Percentiles rank a stretch among this genome's conserved stretches.
phyloP scores from a whole-genome alignment of 129 eudicot species.

The Chrysanthemum makinoi region DNA sequence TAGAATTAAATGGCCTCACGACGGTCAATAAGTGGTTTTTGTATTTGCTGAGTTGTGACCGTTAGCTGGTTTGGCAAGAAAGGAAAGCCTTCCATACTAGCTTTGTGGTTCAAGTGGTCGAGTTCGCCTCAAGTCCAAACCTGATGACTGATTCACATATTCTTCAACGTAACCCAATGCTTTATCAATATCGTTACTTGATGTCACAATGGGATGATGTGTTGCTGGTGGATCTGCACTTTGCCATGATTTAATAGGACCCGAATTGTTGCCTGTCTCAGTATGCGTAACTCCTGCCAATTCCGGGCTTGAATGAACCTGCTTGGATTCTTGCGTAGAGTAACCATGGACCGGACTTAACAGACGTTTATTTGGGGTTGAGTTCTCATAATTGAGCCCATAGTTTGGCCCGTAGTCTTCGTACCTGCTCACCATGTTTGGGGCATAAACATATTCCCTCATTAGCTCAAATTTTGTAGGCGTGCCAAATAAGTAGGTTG shows the following conservation, averaged over 20 bases:
- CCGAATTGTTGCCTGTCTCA: background rate
- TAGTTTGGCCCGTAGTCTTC: background rate
- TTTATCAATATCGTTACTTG: slow-evolving; percentile 11
- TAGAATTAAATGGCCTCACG: background rate
- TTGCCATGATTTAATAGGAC: background rate
- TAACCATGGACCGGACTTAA: background rate
- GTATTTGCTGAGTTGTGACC: background rate
- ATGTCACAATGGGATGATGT: background rate
- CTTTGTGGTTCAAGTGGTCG: slow-evolving; percentile 7
- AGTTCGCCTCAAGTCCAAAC: background rate
- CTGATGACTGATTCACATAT: background rate
- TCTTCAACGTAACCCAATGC: background rate
- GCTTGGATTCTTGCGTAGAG: background rate
- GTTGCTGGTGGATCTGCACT: background rate
- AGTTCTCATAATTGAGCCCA: slow-evolving; percentile 1
- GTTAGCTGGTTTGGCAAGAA: slow-evolving; percentile 17
- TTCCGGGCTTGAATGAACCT: background rate
- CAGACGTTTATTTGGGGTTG: background rate
- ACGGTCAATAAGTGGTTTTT: background rate
- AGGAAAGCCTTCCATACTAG: slow-evolving; percentile 23
- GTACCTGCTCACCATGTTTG: background rate
- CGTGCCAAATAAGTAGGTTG: background rate
- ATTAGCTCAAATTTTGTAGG: slow-evolving; percentile 3
- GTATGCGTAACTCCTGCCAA: background rate
- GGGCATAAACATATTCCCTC: background rate